These are phyloP conservation scores for Proliferodiscus dingleyae DNA, from an alignment of 2,329 filamentous ascomycete species.

Conservation along the genomic window DNA sequence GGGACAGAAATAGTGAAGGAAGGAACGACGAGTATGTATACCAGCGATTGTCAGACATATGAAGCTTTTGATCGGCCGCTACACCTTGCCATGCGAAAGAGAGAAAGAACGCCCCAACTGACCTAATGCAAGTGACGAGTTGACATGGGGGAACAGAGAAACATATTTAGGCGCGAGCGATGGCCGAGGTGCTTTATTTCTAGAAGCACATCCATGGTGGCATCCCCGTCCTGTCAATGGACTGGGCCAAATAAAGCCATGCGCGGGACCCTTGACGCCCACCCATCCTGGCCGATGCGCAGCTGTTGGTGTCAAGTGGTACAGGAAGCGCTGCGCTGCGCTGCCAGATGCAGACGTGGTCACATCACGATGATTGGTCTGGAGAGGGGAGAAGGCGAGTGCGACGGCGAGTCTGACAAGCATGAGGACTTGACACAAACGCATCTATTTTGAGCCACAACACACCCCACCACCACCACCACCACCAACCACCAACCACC, in stretches of 20 bases:
- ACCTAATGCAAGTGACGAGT: conserved; percentile 26
- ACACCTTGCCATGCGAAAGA: conserved; percentile 13
- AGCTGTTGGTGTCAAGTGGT: not conserved
- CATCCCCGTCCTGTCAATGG: not conserved
- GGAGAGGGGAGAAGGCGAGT: not conserved
- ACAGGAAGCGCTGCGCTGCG: not conserved
- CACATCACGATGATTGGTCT: not conserved
- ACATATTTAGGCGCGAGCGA: conserved; percentile 22
- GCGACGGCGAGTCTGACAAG: not conserved
- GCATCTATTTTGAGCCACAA: not conserved
- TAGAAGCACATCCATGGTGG: conserved; percentile 13
- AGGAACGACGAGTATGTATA: conserved; percentile 5
- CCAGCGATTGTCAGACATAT: conserved; percentile 5
- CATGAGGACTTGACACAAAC: not conserved
- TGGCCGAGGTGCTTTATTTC: conserved; percentile 17
- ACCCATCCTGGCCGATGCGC: not conserved
- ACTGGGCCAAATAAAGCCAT: conserved; percentile 8
- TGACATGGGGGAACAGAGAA: conserved; percentile 22
- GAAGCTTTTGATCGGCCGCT: conserved; percentile 20
- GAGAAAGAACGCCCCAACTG: conserved; percentile 6
- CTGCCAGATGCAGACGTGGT: not conserved
- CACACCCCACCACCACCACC: no score
- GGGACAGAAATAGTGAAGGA: conserved; percentile 4
- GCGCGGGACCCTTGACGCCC: not conserved
- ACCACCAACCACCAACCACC: no score